Percentiles rank a stretch among this genome's conserved stretches.
phyloP scores from a whole-genome alignment of 1,284 basidiomycete species.

The Trichosporon sp. region DNA sequence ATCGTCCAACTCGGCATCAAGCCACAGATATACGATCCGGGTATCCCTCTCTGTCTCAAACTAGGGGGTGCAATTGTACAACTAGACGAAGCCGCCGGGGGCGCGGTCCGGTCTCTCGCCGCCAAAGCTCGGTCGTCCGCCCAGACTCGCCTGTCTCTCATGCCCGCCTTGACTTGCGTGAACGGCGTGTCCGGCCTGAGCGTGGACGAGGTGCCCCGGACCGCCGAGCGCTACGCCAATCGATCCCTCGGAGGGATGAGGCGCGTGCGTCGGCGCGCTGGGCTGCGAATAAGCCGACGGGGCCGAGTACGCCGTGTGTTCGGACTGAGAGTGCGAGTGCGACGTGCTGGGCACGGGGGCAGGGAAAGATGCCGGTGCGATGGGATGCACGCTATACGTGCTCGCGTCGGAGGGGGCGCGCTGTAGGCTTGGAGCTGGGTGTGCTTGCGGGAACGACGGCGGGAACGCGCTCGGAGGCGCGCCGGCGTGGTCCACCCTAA shows the following conservation, averaged over 20 bases:
- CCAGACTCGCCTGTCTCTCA: too few species aligned
- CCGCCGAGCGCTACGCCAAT: too few species aligned
- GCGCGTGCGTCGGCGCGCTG: background rate
- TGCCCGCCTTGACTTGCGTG: too few species aligned
- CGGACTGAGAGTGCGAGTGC: background rate
- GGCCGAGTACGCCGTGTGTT: background rate
- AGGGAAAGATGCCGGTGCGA: slow-evolving; percentile 22
- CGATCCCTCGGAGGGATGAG: too few species aligned
- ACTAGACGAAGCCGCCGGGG: background rate
- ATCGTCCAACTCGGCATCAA: background rate
- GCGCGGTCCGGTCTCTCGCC: too few species aligned
- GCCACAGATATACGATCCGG: background rate
- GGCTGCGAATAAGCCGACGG: background rate
- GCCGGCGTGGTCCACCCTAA: background rate
- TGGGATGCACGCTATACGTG: slow-evolving; percentile 18
- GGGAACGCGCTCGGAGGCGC: background rate
- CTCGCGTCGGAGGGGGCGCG: slow-evolving; percentile 24
- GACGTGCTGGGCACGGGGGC: slow-evolving; percentile 10
- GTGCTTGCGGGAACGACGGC: slow-evolving; percentile 23
- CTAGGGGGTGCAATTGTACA: background rate
- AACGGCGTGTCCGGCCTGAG: too few species aligned
- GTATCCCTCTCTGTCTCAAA: background rate
- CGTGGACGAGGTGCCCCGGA: too few species aligned
- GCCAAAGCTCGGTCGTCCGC: too few species aligned
- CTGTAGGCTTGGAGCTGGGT: slow-evolving; percentile 13